Base-by-base conservation (phyloP, 805 yeast species). In the Ogataea nonfermentans region DNA sequence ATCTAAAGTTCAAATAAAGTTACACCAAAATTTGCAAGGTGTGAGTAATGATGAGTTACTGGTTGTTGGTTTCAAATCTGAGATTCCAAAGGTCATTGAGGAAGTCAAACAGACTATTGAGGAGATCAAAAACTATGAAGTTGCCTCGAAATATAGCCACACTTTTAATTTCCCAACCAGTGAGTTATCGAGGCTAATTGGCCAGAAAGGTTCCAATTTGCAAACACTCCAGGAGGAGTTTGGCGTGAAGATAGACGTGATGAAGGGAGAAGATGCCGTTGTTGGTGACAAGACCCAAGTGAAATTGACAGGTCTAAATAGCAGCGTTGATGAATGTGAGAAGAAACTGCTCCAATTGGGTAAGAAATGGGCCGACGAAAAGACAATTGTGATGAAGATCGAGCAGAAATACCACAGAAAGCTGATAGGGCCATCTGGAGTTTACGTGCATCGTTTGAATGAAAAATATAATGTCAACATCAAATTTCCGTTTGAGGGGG, bases 401-500 rank as follows among this genome's bases (percentile, higher is more conserved):
- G 96, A 95, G 47, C 74, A 67, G 49, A 83, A 83, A 56, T 86
- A 71, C 66, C 96, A 89, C 61, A 75, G 90, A 48, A 72, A 81
- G 46, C 66, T 93, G 57, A 85, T 88, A 63, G 99, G 99, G 30
- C 74, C 84, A 14, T 77, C 76, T 51, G 96, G 96, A 55, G 67
- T 76, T 43, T 84, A 85, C 59, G 86, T 86, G 50, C 80, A 80
- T 57, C 83, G 95, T 61, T 73, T 93, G 59, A 91, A 84, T 62
- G 90, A 86, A 42, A 88, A 87, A 64, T 91, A 93, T 68, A 76
- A 75, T 47, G 97, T 91, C 28, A 70, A 71, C 46, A 84, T 93
- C 53, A 71, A 77, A 53, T 88, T 93, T 72, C 95, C 95, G 24
- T 63, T 73, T 47, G 58, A 65, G 28, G 73, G 69, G 47, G 60